A percentile compares a stretch with the other conserved stretches of the same genome.
Conservation (phyloP, 305 asterid species). For the Solanum hybrid region DNA sequence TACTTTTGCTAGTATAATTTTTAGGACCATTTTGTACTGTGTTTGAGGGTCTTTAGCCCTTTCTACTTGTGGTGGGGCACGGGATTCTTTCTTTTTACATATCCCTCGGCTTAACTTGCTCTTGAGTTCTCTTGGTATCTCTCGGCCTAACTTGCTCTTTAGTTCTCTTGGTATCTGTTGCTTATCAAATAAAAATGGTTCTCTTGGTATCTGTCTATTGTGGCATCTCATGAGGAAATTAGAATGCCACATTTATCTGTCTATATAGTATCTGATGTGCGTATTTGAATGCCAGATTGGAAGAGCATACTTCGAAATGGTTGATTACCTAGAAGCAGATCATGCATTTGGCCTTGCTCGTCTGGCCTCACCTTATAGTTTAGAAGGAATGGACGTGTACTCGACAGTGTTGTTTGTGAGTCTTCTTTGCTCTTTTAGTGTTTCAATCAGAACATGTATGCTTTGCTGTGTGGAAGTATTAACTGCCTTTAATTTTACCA, state of each 20-base stretch:
- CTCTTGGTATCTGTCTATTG: not conserved
- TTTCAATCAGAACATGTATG: not conserved
- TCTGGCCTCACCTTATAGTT: conserved; percentile 64
- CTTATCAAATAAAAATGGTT: not conserved
- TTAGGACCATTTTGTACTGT: not conserved
- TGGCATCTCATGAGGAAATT: not conserved
- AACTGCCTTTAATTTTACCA: not conserved
- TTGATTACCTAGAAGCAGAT: conserved; percentile 92
- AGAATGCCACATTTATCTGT: not conserved
- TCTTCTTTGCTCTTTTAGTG: conserved; percentile 16
- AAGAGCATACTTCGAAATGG: conserved; percentile 61
- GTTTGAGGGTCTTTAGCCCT: not conserved
- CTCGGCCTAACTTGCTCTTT: not conserved
- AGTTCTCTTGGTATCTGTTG: not conserved
- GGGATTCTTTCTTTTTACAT: not conserved
- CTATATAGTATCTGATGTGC: conserved; percentile 16
- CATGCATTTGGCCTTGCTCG: conserved; percentile 87
- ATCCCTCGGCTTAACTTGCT: not conserved
- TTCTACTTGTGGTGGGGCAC: not conserved
- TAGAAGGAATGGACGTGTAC: conserved; percentile 93
- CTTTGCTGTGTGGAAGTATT: not conserved
- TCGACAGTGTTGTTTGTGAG: conserved; percentile 88
- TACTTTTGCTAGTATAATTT: not conserved
- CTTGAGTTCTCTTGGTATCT: not conserved
- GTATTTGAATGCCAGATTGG: not conserved